A percentile compares a stretch with the other conserved stretches of the same genome.
These are phyloP conservation scores for Yamadazyma tumulicola DNA, from an alignment of 805 yeast genomes.

Conservation along the genomic window DNA sequence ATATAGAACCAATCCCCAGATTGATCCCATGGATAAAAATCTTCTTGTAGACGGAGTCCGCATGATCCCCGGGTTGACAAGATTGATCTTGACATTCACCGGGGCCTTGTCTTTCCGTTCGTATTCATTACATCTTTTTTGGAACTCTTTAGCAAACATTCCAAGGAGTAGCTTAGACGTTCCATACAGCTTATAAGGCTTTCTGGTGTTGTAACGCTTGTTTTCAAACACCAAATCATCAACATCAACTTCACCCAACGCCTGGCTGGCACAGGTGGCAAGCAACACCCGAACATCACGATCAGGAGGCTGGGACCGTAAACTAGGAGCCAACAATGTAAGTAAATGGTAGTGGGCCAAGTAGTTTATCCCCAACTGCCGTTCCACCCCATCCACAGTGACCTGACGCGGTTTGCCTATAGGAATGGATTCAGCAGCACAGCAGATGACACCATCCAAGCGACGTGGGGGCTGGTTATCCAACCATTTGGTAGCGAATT, in stretches of 20 bases:
- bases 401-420: slow-evolving; percentile 59
- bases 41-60: slow-evolving; percentile 84
- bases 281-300: slow-evolving; percentile 83
- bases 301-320: slow-evolving; percentile 89
- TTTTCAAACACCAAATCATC: slow-evolving; percentile 63
- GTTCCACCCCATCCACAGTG: slow-evolving; percentile 80
- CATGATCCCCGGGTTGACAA: slow-evolving; percentile 92
- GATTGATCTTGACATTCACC: slow-evolving; percentile 61
- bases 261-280: slow-evolving; percentile 76
- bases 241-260: slow-evolving; percentile 63
- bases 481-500: slow-evolving; percentile 92
- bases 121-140: slow-evolving; percentile 54
- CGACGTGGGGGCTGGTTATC: slow-evolving; percentile 89
- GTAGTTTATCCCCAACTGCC: slow-evolving; percentile 81
- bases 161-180: slow-evolving; percentile 75
- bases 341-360: slow-evolving; percentile 78
- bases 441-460: slow-evolving; percentile 82
- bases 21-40: slow-evolving; percentile 69
- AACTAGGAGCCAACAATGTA: slow-evolving; percentile 75
- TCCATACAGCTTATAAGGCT: slow-evolving; percentile 79
- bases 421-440: slow-evolving; percentile 83
- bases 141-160: slow-evolving; percentile 76
- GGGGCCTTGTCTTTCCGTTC: slow-evolving; percentile 72
- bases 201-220: slow-evolving; percentile 52
- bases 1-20: slow-evolving; percentile 58